Percentiles rank a stretch among this genome's conserved stretches.
Evolutionary conservation across 768 basidiomycete species (phyloP).

Genomic region (Mycena vitilis): DNA sequence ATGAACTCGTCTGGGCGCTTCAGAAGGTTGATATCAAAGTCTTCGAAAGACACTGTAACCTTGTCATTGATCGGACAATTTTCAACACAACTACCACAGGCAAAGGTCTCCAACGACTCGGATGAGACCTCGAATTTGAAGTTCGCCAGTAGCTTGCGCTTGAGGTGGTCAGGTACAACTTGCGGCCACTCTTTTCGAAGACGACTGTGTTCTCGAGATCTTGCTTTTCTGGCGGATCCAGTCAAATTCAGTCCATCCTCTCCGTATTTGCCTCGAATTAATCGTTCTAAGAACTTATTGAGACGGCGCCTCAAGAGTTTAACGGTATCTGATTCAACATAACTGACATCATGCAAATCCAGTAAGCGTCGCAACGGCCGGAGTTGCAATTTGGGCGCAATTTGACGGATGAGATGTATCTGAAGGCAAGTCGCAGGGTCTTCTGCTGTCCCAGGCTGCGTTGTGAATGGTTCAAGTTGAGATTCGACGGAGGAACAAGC

Average conservation of each 20-base stretch:
- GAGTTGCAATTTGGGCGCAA: too few species aligned
- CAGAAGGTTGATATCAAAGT: constrained; percentile 3
- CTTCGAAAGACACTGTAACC: neutral
- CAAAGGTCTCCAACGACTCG: neutral
- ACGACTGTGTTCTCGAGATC: neutral
- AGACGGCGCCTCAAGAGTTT: too few species aligned
- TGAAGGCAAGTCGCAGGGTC: neutral
- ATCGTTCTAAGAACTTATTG: too few species aligned
- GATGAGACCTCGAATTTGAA: neutral
- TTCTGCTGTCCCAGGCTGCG: neutral
- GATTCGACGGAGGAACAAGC: too few species aligned
- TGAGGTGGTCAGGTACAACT: neutral
- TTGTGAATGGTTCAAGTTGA: too few species aligned
- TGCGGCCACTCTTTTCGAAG: neutral
- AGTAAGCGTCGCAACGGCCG: too few species aligned
- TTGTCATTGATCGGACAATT: neutral
- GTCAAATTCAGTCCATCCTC: neutral
- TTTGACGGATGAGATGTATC: too few species aligned
- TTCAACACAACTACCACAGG: neutral
- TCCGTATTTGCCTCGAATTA: too few species aligned
- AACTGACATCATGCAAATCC: too few species aligned
- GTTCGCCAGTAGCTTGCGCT: neutral
- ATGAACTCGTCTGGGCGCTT: neutral
- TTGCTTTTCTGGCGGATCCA: neutral
- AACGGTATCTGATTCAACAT: too few species aligned